Evolutionary conservation across 179 eudicot species (phyloP).

Genomic region (Sideroxylon spinosum): DNA sequence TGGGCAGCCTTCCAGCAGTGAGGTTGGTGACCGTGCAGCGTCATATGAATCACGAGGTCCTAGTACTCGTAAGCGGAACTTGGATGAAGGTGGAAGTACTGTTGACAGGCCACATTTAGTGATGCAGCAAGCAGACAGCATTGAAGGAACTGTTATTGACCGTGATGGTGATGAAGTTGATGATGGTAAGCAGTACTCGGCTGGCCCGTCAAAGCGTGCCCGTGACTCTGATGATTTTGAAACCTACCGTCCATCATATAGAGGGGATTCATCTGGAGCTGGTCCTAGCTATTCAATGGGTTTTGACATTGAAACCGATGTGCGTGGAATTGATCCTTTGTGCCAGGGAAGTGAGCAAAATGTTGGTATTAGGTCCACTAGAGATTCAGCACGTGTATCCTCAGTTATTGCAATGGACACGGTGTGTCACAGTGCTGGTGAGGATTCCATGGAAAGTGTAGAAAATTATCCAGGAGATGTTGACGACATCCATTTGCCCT

Average conservation of each 20-base stretch:
- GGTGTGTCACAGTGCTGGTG: conserved; percentile 54
- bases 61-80: conserved; percentile 75
- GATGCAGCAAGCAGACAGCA: conserved; percentile 82
- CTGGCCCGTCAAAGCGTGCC: conserved; percentile 90
- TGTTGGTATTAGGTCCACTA: conserved; percentile 47
- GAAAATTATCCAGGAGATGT: conserved; percentile 87
- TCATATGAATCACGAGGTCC: conserved; percentile 98
- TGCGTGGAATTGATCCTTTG: conserved; percentile 41
- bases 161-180: conserved; percentile 98
- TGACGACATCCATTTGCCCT: conserved; percentile 70
- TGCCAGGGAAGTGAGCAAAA: conserved; percentile 47
- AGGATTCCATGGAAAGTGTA: conserved; percentile 98
- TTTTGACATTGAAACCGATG: conserved; percentile 56
- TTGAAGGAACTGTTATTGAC: conserved; percentile 92
- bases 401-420: conserved; percentile 99
- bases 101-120: conserved; percentile 71
- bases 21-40: conserved; percentile 96
- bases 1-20: conserved; percentile 95
- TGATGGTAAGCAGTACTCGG: conserved; percentile 69
- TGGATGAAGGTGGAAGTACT: conserved; percentile 97
- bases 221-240: conserved; percentile 57
- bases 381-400: conserved; percentile 80
- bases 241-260: conserved; percentile 30
- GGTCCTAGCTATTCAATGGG: conserved; percentile 88
- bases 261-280: conserved; percentile 75